Conservation (phyloP, 257 asterid species). For the Sherardia arvensis region DNA sequence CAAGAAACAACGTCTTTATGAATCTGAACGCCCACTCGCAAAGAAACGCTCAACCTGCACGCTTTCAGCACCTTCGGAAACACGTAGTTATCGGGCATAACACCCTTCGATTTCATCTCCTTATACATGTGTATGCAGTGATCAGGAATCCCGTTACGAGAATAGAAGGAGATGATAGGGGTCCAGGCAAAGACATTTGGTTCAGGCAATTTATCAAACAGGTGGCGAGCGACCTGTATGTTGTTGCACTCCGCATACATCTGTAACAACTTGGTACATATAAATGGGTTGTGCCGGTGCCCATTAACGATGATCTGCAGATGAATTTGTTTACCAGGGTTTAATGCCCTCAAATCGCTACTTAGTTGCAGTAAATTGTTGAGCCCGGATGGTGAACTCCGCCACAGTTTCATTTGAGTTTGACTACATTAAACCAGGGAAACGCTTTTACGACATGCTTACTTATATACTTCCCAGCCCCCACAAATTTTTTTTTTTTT, state of each 20-base stretch:
- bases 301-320: constrained; percentile 22
- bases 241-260: constrained; percentile 19
- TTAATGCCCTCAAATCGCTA: constrained; percentile 16
- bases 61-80: constrained; percentile 27
- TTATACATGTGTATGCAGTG: constrained; percentile 20
- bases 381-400: constrained; percentile 1
- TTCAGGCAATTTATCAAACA: constrained; percentile 30
- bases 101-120: constrained; percentile 24
- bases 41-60: constrained; percentile 7
- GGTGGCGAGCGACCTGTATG: constrained; percentile 13
- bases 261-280: constrained; percentile 28
- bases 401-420: background rate
- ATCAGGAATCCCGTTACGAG: constrained; percentile 18
- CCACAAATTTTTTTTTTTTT: no score
- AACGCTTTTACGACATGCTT: no score
- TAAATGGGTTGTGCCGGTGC: constrained; percentile 10
- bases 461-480: background rate
- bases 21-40: constrained; percentile 21
- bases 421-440: background rate
- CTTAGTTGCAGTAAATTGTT: constrained; percentile 23
- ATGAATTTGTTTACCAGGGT: constrained; percentile 26
- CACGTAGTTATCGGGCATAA: constrained; percentile 28
- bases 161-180: constrained; percentile 22
- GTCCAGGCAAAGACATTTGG: constrained; percentile 38
- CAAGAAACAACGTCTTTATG: constrained; percentile 26